Evolutionary conservation across 108 stramenopile species (phyloP).

Genomic region (Nitzschia palea): DNA sequence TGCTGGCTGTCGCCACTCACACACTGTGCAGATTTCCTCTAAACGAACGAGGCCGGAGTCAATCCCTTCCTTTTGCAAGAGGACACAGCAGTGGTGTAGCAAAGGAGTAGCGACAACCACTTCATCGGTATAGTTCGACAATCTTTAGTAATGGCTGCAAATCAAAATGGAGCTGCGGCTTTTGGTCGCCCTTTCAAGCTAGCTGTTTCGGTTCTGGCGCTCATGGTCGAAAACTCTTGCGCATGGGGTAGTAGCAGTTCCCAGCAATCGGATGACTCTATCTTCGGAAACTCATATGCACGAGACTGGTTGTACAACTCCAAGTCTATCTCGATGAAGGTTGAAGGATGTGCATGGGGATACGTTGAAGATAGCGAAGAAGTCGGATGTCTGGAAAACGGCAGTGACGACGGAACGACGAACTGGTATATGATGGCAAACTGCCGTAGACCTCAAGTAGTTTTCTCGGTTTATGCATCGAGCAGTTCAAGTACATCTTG

Average conservation of each 20-base stretch:
- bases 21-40: no score
- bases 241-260: constrained; percentile 37
- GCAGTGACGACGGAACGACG: constrained; percentile 74
- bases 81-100: no score
- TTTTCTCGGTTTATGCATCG: constrained; percentile 73
- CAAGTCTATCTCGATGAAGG: constrained; percentile 56
- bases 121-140: no score
- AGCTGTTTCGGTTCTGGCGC: constrained; percentile 3
- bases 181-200: background rate
- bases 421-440: constrained; percentile 91
- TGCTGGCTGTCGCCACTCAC: no score
- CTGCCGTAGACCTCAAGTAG: constrained; percentile 78
- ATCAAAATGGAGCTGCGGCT: background rate
- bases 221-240: background rate
- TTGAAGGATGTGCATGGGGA: constrained; percentile 76
- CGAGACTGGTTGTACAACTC: constrained; percentile 66
- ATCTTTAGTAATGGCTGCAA: background rate
- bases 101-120: no score
- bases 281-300: constrained; percentile 47
- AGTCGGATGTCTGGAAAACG: constrained; percentile 63
- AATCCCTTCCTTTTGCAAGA: no score
- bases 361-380: constrained; percentile 67
- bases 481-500: constrained; percentile 47
- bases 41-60: no score
- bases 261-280: constrained; percentile 9